Evolutionary conservation across 371 early-diverging fungal genomes (phyloP).

Genomic region (Rhizopus arrhizus): DNA sequence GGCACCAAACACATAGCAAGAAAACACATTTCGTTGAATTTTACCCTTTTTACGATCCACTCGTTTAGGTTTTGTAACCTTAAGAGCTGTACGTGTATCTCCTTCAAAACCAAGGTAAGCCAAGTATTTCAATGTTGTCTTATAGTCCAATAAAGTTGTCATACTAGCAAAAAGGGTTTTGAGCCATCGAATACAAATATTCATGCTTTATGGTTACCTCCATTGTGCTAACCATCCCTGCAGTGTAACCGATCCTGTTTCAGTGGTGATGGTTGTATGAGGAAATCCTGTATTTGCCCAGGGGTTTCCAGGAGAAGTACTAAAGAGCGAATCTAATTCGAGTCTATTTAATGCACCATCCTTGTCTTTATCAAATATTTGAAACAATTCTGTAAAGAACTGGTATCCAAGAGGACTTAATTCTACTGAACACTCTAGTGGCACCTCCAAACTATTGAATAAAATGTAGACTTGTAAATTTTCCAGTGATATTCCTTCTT

Average conservation of each 20-base stretch:
- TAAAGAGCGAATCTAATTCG: conserved; percentile 87
- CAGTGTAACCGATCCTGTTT: conserved; percentile 85
- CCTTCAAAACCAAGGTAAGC: conserved; percentile 94
- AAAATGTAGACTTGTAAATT: neutral
- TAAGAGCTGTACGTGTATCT: conserved; percentile 73
- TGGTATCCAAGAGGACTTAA: conserved; percentile 92
- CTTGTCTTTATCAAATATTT: conserved; percentile 92
- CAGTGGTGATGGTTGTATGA: conserved; percentile 89
- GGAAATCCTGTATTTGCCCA: conserved; percentile 88
- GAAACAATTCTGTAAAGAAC: conserved; percentile 93
- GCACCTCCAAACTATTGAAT: conserved; percentile 75
- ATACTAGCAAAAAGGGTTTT: conserved; percentile 57
- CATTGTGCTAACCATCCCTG: conserved; percentile 97
- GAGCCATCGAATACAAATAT: too few relatives aligned
- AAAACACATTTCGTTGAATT: conserved; percentile 84
- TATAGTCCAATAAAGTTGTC: conserved; percentile 91
- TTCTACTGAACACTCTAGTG: conserved; percentile 88
- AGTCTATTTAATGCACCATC: conserved; percentile 88
- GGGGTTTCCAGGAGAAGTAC: conserved; percentile 87
- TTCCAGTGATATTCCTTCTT: too few relatives aligned
- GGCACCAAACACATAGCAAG: conserved; percentile 94
- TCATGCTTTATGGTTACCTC: conserved; percentile 60
- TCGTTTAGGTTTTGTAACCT: conserved; percentile 64
- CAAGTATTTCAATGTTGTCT: conserved; percentile 86
- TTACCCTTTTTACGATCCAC: conserved; percentile 81